These are phyloP conservation scores for Lentinula detonsa DNA, from an alignment of 768 basidiomycete genomes.

Conservation along the genomic window DNA sequence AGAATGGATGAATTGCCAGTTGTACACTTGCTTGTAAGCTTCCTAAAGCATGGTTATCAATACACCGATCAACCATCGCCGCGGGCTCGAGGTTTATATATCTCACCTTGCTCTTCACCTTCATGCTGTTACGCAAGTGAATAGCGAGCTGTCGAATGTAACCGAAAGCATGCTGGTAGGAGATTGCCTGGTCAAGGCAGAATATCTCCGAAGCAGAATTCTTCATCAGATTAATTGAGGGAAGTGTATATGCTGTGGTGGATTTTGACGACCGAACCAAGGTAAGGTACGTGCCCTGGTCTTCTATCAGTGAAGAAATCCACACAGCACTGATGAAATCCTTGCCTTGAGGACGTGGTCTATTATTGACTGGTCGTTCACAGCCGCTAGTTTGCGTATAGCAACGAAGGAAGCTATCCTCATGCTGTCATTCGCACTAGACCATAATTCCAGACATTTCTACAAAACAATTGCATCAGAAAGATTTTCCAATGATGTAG, in stretches of 20 bases:
- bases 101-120: conserved; percentile 73
- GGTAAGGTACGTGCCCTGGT: conserved; percentile 83
- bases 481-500: background rate
- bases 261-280: conserved; percentile 80
- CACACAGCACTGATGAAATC: background rate
- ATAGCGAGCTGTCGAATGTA: conserved; percentile 95
- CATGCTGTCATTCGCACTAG: conserved; percentile 68
- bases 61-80: background rate
- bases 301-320: background rate
- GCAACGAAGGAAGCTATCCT: conserved; percentile 85
- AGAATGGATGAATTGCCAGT: conserved; percentile 97
- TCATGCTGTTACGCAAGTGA: conserved; percentile 87
- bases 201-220: conserved; percentile 94
- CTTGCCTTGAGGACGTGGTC: conserved; percentile 84
- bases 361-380: conserved; percentile 72
- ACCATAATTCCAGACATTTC: conserved; percentile 86
- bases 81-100: background rate
- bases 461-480: conserved; percentile 20
- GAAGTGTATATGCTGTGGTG: conserved; percentile 82
- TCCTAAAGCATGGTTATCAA: conserved; percentile 43
- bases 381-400: conserved; percentile 71
- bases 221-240: conserved; percentile 94
- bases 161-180: conserved; percentile 94
- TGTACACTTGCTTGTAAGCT: conserved; percentile 91
- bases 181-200: conserved; percentile 60